Base-by-base conservation (phyloP, 2,329 filamentous ascomycete genomes). In the Alternaria conjuncta region DNA sequence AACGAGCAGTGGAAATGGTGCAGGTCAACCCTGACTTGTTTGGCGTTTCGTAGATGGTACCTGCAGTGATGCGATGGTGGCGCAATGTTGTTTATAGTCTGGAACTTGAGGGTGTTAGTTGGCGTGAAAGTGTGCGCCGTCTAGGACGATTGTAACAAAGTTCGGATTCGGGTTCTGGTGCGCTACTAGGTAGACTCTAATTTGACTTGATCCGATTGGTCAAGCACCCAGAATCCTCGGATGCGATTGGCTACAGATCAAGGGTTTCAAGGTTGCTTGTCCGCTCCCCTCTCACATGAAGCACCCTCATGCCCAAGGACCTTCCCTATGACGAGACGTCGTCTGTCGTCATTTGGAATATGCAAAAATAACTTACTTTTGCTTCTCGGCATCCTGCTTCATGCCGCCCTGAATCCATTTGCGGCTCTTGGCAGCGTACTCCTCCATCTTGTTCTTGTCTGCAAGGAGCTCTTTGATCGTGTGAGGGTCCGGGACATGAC, bases 321-420 rank as follows among this genome's bases (percentile, higher is more conserved):
- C 15, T 36, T 23, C 49, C 12, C 49, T 53, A 21, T 21, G 20
- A 53, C 30, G 23, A 18, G 36, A 28, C 9, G 23, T 49, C 45
- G 10, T 26, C 5, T 21, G 20, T 23, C 6, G 30, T 21, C 49
- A 28, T 49, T 57, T 47, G 30, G 45, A 28, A 43, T 28, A 28
- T 30, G 49, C 30, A 41, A 41, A 53, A 53, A 21, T 21, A 55
- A 70, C 72, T 77, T 71, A 78, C 72, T 75, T 78, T 41, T 67
- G 63, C 63, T 77, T 78, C 60, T 73, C 69, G 8, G 75, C 75
- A 79, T 92, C 90, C 0, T 85, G 83, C 80, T 90, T 87, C 90
- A 92, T 93, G 2, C 89, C 86, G 47, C 84, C 75, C 79, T 92
- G 86, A 20, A 95, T 85, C 92, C 92, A 94, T 15, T 79, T 79